These are phyloP conservation scores for Saccharomycodes ludwigii DNA, from an alignment of 805 yeast species.

Conservation along the genomic window DNA sequence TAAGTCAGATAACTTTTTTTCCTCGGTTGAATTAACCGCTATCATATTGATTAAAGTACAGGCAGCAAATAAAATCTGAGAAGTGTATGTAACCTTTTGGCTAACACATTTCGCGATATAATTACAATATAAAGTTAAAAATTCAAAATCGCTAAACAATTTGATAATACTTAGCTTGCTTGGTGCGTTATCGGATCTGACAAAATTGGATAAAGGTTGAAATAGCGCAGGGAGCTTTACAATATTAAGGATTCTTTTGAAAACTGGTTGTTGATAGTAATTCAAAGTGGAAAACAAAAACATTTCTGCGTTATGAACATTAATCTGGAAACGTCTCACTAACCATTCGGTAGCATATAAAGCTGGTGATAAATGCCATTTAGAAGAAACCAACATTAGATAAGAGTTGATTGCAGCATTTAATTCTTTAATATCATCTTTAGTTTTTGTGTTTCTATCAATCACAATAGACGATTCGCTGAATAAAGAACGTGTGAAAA, in stretches of 20 bases:
- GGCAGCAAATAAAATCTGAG: slow-evolving; percentile 68
- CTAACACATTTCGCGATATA: slow-evolving; percentile 31
- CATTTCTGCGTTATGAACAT: slow-evolving; percentile 65
- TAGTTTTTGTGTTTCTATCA: slow-evolving; percentile 73
- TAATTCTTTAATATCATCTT: slow-evolving; percentile 64
- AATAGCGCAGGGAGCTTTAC: slow-evolving; percentile 72
- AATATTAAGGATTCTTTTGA: slow-evolving; percentile 63
- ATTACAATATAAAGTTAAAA: slow-evolving; percentile 53
- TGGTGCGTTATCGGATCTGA: slow-evolving; percentile 49
- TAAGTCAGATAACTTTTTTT: slow-evolving; percentile 32
- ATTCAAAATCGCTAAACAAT: slow-evolving; percentile 57
- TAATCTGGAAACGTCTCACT: slow-evolving; percentile 79
- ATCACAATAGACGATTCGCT: slow-evolving; percentile 67
- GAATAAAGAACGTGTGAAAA: slow-evolving; percentile 63
- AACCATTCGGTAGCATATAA: slow-evolving; percentile 88
- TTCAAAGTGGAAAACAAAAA: slow-evolving; percentile 66
- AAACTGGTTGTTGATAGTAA: slow-evolving; percentile 63
- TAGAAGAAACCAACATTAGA: slow-evolving; percentile 61
- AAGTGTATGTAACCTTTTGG: slow-evolving; percentile 47
- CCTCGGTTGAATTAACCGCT: slow-evolving; percentile 35
- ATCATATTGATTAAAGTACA: slow-evolving; percentile 56
- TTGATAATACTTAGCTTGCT: slow-evolving; percentile 57
- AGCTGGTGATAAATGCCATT: slow-evolving; percentile 64
- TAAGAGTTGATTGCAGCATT: slow-evolving; percentile 67
- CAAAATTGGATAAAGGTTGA: slow-evolving; percentile 56